Percentiles rank a stretch among this genome's conserved stretches.
Evolutionary conservation across 2,329 filamentous ascomycete genomes (phyloP).

Genomic region (Sporothrix globosa): DNA sequence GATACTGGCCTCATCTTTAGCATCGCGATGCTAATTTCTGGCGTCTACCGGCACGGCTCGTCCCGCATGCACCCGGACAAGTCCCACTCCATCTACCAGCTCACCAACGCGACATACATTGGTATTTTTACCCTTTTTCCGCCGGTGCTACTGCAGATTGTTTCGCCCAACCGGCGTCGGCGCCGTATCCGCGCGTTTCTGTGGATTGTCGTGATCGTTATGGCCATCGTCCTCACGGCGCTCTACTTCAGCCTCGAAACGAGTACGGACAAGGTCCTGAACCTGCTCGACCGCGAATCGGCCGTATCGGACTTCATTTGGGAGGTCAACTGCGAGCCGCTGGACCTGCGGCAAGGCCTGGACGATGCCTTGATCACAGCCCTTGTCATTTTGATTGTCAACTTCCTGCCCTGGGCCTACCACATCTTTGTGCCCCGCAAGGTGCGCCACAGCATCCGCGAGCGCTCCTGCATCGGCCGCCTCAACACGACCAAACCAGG

Average conservation of each 20-base stretch:
- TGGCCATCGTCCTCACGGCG: slow-evolving; percentile 34
- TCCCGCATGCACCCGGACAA: slow-evolving; percentile 33
- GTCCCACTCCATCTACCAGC: slow-evolving; percentile 36
- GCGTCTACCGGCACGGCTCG: slow-evolving; percentile 34
- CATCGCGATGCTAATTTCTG: slow-evolving; percentile 33
- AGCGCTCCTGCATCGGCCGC: not conserved
- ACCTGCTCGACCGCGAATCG: slow-evolving; percentile 29
- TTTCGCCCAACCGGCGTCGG: slow-evolving; percentile 33
- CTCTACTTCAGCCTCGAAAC: slow-evolving; percentile 34
- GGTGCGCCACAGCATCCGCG: not conserved
- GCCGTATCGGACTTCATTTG: slow-evolving; percentile 23
- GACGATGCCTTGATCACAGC: not conserved
- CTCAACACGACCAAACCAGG: not conserved
- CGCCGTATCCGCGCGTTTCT: slow-evolving; percentile 35
- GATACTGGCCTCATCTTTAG: slow-evolving; percentile 37
- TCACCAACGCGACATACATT: slow-evolving; percentile 37
- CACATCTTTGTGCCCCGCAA: slow-evolving; percentile 9
- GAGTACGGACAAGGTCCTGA: not conserved
- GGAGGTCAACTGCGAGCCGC: slow-evolving; percentile 24
- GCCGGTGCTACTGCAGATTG: slow-evolving; percentile 36
- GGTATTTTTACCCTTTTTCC: slow-evolving; percentile 37
- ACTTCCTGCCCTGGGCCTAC: slow-evolving; percentile 29
- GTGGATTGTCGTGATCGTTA: slow-evolving; percentile 37
- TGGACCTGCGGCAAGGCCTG: not conserved
- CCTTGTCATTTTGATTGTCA: slow-evolving; percentile 29